Evolutionary conservation across 2,329 filamentous ascomycete species (phyloP), one percentile per base, ranked within the genome.

Genomic region (Trichoderma sp.): DNA sequence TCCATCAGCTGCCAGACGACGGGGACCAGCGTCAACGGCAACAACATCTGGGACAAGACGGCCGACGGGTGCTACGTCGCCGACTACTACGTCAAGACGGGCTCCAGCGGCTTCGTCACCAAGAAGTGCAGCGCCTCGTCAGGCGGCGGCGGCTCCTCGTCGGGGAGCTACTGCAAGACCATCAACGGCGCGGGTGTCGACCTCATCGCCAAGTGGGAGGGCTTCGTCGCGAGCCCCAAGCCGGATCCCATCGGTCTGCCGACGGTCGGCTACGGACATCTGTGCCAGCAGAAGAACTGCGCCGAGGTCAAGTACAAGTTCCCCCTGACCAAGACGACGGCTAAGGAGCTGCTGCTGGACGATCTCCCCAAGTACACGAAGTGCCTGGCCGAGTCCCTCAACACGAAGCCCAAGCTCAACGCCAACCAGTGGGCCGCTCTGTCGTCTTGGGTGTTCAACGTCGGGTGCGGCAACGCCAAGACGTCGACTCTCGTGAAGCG

Each of bases 361-460:
- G 81, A 83, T 68, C 68, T 82, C 6, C 47, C 58, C 19, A 50
- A 60, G 57, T 43, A 28, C 24, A 51, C 45, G 34, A 45, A 50
- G 26, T 80, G 78, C 69, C 75, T 82, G 64, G 77, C 76, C 7
- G 65, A 72, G 6, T 74, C 76, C 48, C 74, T 77, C 30, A 73
- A 54, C 28, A 64, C 66, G 24, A 47, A 56, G 1, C 68, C 71
- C 6, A 66, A 56, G 15, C 70, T 74, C 52, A 74, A 83, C 69
- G 77, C 74, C 39, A 84, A 85, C 74, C 79, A 84, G 70, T 85
- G 82, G 69, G 82, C 80, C 48, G 82, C 82, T 0, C 78, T 84
- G 2, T 79, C 83, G 44, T 81, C 77, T 51, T 84, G 81, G 80
- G 74, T 79, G 17, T 84, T 79, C 77, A 85, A 84, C 70, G 75